Evolutionary conservation across 805 yeast species (phyloP), one percentile per base, ranked within the genome.

Genomic region (Candida tallmaniae): DNA sequence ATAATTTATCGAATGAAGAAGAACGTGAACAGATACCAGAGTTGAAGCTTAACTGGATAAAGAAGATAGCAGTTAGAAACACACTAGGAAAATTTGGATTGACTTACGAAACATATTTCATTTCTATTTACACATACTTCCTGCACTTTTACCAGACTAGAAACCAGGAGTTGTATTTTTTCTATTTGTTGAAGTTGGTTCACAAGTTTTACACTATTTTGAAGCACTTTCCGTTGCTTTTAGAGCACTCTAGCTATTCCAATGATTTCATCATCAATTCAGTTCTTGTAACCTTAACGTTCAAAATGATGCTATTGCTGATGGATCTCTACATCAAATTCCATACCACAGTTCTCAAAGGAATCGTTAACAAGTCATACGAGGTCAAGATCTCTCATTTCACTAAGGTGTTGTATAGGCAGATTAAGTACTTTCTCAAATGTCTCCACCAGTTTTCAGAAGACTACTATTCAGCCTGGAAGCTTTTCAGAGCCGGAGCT

Each of bases 111-210:
- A 8, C 66, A 2, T 53, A 67, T 38, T 42, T 65, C 18, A 54
- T 65, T 32, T 53, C 72, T 2, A 42, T 68, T 6, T 60, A 60
- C 31, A 63, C 58, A 35, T 68, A 67, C 39, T 46, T 71, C 12
- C 58, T 61, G 35, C 41, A 68, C 23, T 67, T 59, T 35, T 70
- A 9, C 4, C 55, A 52, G 19, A 31, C 38, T 13, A 48, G 50
- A 10, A 56, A 65, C 42, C 24, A 38, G 6, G 47, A 51, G 10
- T 58, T 65, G 20, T 56, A 68, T 1, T 62, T 50, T 31, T 64
- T 50, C 39, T 60, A 68, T 32, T 30, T 58, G 34, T 57, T 58
- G 31, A 64, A 62, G 40, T 8, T 10, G 15, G 18, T 25, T 19
- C n/a, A 9, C 8, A 24, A 18, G 15, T 5, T 16, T 17, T 24